These are phyloP conservation scores for Parathielavia hyrcaniae DNA, from an alignment of 495 filamentous ascomycete species.

Conservation along the genomic window DNA sequence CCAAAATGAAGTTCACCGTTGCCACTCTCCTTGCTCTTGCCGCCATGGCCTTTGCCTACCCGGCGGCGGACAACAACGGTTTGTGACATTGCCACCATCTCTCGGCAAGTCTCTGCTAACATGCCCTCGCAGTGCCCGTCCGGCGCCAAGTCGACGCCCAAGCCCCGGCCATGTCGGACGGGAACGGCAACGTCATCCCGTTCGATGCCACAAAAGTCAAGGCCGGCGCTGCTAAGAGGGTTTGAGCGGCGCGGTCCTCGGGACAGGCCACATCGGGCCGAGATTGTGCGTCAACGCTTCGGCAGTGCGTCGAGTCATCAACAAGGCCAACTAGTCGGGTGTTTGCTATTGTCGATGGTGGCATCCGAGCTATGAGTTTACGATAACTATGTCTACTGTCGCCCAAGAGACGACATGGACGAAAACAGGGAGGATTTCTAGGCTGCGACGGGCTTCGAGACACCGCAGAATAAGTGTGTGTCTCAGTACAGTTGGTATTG, in stretches of 20 bases:
- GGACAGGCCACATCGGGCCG: no score
- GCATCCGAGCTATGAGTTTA: background rate
- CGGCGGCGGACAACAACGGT: constrained; percentile 30
- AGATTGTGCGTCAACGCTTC: no score
- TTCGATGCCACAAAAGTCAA: constrained; percentile 38
- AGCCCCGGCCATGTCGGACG: constrained; percentile 37
- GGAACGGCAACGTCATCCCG: constrained; percentile 34
- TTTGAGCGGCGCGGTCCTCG: constrained; percentile 26
- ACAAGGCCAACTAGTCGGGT: background rate
- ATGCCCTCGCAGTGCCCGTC: constrained; percentile 15
- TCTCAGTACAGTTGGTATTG: no score
- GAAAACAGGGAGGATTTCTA: background rate
- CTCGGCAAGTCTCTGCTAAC: constrained; percentile 3
- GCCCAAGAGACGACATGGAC: background rate
- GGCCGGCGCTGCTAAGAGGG: constrained; percentile 23
- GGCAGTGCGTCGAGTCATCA: background rate
- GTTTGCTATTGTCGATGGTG: background rate
- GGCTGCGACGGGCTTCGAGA: background rate
- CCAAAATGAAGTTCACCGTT: constrained; percentile 50
- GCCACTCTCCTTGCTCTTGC: constrained; percentile 43
- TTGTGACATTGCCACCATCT: background rate
- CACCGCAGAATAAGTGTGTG: background rate
- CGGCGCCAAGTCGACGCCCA: constrained; percentile 30
- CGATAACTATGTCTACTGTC: background rate
- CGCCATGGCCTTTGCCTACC: constrained; percentile 42